phyloP scores from a whole-genome alignment of 371 early-diverging fungal genomes.

The Mortierella sp. region DNA sequence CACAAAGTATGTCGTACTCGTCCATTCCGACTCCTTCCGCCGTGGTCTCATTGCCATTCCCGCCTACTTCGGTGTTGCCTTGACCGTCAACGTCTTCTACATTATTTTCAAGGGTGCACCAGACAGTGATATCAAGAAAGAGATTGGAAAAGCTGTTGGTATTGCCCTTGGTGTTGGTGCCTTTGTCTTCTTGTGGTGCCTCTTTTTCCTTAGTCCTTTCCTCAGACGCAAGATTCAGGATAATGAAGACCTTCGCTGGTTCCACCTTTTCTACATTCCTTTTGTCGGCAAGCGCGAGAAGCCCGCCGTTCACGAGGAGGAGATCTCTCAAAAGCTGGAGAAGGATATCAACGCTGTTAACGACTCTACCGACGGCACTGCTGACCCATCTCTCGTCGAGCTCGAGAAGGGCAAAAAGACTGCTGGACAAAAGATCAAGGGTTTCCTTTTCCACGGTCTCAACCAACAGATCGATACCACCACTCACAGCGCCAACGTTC shows the following conservation, averaged over 20 bases:
- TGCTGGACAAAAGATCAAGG: constrained; percentile 37
- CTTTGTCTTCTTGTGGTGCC: constrained; percentile 65
- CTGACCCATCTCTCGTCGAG: constrained; percentile 14
- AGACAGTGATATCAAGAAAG: constrained; percentile 59
- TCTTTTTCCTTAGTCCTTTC: constrained; percentile 74
- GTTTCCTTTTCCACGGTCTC: constrained; percentile 60
- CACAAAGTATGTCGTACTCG: constrained; percentile 74
- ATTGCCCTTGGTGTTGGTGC: constrained; percentile 42
- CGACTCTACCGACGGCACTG: constrained; percentile 23
- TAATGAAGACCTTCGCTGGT: constrained; percentile 78
- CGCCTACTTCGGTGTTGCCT: constrained; percentile 83
- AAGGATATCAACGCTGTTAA: constrained; percentile 20
- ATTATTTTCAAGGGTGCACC: constrained; percentile 81
- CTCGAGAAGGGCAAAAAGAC: not conserved
- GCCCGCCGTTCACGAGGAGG: constrained; percentile 16
- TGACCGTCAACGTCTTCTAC: constrained; percentile 78
- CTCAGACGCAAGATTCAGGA: constrained; percentile 71
- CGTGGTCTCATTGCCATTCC: constrained; percentile 84
- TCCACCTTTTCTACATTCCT: constrained; percentile 67
- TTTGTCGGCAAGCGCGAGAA: constrained; percentile 22
- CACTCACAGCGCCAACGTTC: constrained; percentile 59
- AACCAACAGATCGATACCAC: constrained; percentile 70
- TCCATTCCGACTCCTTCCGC: constrained; percentile 74
- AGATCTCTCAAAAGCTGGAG: constrained; percentile 3
- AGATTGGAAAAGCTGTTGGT: constrained; percentile 45